Conservation (phyloP, 305 asterid genomes). For the Fraxinus greggii region DNA sequence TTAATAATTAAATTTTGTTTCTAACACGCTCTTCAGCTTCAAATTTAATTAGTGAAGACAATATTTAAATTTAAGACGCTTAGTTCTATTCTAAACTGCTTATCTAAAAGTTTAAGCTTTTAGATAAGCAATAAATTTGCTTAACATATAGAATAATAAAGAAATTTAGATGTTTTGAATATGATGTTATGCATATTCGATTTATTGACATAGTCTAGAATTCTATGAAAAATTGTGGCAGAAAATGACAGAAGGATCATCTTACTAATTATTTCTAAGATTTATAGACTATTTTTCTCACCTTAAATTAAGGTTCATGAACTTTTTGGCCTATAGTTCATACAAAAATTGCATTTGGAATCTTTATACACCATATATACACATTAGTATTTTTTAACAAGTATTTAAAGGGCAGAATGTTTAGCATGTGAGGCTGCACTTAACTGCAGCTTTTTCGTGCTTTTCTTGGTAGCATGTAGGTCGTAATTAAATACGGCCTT, state of each 20-base stretch:
- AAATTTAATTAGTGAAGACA: too few species aligned
- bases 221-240: background rate
- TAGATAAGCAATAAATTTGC: background rate
- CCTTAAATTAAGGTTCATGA: background rate
- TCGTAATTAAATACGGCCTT: background rate
- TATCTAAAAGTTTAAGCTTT: background rate
- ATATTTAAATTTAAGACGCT: background rate
- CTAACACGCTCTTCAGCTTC: background rate
- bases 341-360: background rate
- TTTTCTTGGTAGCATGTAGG: background rate
- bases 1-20: too few species aligned
- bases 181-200: background rate
- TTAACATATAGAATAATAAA: background rate
- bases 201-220: background rate
- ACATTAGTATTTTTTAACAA: too few species aligned
- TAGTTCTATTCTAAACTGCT: background rate
- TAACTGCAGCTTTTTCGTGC: background rate
- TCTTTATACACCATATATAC: background rate
- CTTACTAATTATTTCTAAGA: background rate
- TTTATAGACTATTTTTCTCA: background rate
- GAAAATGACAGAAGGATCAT: background rate
- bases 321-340: background rate
- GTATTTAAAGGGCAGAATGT: background rate
- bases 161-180: background rate
- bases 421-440: background rate